Percentiles rank a stretch among this genome's conserved stretches.
Evolutionary conservation across 805 yeast species (phyloP).

Genomic region (Candida rishiriensis): DNA sequence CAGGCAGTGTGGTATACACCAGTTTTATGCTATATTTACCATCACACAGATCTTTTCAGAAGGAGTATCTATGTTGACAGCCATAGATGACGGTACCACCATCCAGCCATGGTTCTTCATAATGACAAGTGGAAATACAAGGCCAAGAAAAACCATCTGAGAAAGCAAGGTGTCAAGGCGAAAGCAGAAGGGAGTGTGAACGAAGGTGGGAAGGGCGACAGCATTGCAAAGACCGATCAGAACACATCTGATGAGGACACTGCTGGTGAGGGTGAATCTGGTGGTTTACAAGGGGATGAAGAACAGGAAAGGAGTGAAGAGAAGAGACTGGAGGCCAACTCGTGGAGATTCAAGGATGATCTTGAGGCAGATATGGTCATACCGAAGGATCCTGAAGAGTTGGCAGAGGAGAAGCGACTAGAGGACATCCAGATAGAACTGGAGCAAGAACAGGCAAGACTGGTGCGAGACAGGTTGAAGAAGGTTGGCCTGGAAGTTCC

Average conservation of each 20-base stretch:
- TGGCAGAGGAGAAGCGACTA: conserved; percentile 4
- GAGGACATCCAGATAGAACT: neutral
- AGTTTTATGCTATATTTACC: no score
- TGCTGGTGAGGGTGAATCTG: neutral
- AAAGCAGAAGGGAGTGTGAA: conserved; percentile 6
- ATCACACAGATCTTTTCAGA: no score
- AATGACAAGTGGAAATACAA: conserved; percentile 49
- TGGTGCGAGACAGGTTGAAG: conserved; percentile 8
- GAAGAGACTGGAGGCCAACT: conserved; percentile 14
- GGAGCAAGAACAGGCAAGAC: conserved; percentile 5
- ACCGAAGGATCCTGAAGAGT: conserved; percentile 18
- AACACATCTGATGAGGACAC: no score
- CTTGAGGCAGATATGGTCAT: conserved; percentile 7
- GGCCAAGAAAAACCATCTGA: conserved; percentile 37
- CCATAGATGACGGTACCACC: no score
- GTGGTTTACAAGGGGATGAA: conserved; percentile 8
- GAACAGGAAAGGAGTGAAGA: conserved; percentile 1
- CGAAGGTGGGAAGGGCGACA: conserved; percentile 4
- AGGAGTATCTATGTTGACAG: no score
- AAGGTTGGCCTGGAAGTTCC: conserved; percentile 4
- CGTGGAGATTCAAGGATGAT: conserved; percentile 27
- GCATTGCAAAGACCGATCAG: no score
- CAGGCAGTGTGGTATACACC: no score
- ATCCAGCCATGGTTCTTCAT: conserved; percentile 41
- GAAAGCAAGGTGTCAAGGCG: conserved; percentile 35